Percentiles rank a stretch among this genome's conserved stretches.
phyloP scores from a whole-genome alignment of 495 filamentous ascomycete species.

The Haplographium delicatum region DNA sequence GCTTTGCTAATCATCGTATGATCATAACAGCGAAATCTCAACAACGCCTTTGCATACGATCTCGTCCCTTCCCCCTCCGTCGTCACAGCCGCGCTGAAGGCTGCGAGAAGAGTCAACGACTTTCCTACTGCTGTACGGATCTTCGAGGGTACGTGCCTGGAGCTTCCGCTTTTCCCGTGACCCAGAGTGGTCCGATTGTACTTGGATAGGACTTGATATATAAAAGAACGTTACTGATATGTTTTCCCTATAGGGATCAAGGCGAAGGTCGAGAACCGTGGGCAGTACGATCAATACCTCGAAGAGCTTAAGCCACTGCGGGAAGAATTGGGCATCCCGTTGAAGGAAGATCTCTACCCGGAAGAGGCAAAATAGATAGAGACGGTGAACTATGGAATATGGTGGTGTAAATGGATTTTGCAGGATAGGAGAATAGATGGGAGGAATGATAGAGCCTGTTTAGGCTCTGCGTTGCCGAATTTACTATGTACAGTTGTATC shows the following conservation, averaged over 20 bases:
- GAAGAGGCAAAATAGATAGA: constrained; percentile 36
- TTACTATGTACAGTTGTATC: constrained; percentile 27
- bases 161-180: too few relatives aligned
- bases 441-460: constrained; percentile 8
- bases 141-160: constrained; percentile 77
- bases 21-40: constrained; percentile 79
- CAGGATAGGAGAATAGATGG: constrained; percentile 8
- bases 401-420: constrained; percentile 19
- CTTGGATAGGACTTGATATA: too few relatives aligned
- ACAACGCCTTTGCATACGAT: constrained; percentile 99
- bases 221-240: too few relatives aligned
- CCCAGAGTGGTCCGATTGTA: too few relatives aligned
- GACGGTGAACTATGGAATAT: constrained; percentile 3
- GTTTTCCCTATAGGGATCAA: constrained; percentile 85
- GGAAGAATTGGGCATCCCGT: constrained; percentile 84
- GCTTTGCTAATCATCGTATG: constrained; percentile 21
- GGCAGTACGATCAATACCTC: constrained; percentile 97
- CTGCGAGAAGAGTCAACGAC: constrained; percentile 94
- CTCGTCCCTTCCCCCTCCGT: constrained; percentile 93
- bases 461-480: constrained; percentile 15
- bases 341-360: constrained; percentile 95
- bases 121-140: constrained; percentile 95
- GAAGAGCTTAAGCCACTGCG: constrained; percentile 85
- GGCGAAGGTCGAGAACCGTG: constrained; percentile 97
- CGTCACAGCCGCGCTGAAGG: constrained; percentile 82